Evolutionary conservation across 176 grass and related monocot genomes (phyloP), one percentile per base, ranked within the genome.

Genomic region (Dactylis glomerata): DNA sequence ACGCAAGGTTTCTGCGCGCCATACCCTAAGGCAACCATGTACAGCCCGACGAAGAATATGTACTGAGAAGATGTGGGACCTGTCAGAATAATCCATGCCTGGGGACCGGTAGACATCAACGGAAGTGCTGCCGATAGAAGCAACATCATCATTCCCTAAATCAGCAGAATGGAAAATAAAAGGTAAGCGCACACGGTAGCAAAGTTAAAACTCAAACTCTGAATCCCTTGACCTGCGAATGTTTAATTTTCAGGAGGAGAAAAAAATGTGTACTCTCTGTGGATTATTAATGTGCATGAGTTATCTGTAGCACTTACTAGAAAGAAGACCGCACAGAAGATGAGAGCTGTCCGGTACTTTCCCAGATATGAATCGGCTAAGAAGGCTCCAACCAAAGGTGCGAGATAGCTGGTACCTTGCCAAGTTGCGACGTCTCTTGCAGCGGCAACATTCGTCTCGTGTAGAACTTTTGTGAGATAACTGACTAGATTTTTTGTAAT

Each of bases 331-430:
- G 59, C 70, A 67, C 86, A 90, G 80, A 88, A 94, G 22, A 92
- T 87, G 47, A 89, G 41, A 73, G 86, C 81, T 69, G 94, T 92
- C 40, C 76, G 22, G 77, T 94, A 94, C 70, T 83, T 93, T 3
- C 92, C 94, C 87, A 88, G 87, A 31, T 77, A 94, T 9, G 92
- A 91, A 88, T 97, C 94, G 24, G 92, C 91, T 26, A 94, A 34
- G 44, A 97, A 77, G 2, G 92, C 94, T 55, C 94, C 94, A 71
- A 94, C 32, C 68, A 92, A 27, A 61, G 90, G 87, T 27, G 67
- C 77, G 3, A 92, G 78, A 24, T 38, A 89, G 45, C 61, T 84
- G 37, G 87, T 89, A 34, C 87, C 90, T 84, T 81, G 80, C 80
- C 75, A 89, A 57, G 51, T 89, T 38, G 84, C 51, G 26, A 92